Conservation (phyloP, 1,139 yeast genomes). For the Suhomyces maxii region DNA sequence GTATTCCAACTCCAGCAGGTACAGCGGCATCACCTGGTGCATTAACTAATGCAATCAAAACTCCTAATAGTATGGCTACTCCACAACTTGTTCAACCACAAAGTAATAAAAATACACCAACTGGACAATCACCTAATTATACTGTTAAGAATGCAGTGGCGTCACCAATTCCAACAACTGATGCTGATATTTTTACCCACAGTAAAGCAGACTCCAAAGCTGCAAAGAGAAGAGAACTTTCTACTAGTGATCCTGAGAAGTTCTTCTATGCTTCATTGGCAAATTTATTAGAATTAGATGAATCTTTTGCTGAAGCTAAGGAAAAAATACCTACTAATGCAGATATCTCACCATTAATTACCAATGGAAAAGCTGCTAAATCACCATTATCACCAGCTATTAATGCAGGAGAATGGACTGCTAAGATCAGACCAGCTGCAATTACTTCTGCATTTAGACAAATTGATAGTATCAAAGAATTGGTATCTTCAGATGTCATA, state of each 20-base stretch:
- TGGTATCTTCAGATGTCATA: constrained; percentile 32
- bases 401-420: constrained; percentile 39
- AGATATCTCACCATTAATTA: constrained; percentile 25
- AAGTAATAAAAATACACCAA: constrained; percentile 45
- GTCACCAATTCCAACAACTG: constrained; percentile 18
- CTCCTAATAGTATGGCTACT: constrained; percentile 48
- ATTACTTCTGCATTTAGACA: constrained; percentile 50
- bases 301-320: constrained; percentile 23
- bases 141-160: constrained; percentile 14
- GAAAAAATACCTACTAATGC: constrained; percentile 30
- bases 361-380: constrained; percentile 28
- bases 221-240: constrained; percentile 48
- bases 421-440: constrained; percentile 47
- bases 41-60: constrained; percentile 41
- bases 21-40: constrained; percentile 45
- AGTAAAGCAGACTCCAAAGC: constrained; percentile 32
- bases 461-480: constrained; percentile 37
- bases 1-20: constrained; percentile 38
- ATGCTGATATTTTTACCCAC: constrained; percentile 26
- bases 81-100: constrained; percentile 40
- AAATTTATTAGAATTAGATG: constrained; percentile 50
- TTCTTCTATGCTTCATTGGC: constrained; percentile 54
- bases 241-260: constrained; percentile 46
- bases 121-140: constrained; percentile 39
- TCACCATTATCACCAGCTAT: constrained; percentile 38